These are phyloP conservation scores for Adansonia gregorii DNA, from an alignment of 441 rosid genomes.

Conservation along the genomic window DNA sequence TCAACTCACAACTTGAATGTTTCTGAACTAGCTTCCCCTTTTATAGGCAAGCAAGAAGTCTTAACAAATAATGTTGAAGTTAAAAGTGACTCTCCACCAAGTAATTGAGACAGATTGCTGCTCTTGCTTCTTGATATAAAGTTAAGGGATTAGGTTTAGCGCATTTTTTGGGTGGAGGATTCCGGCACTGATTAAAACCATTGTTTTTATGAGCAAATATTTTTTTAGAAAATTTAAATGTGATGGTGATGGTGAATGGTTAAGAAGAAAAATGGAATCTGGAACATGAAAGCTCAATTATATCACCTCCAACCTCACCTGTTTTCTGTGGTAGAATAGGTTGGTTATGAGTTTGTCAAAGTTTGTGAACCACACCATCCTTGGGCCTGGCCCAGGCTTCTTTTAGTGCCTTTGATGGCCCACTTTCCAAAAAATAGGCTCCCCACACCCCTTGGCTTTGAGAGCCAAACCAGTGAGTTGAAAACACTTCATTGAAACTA, in stretches of 20 bases:
- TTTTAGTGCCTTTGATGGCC: slow-evolving; percentile 44
- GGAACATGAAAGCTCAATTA: slow-evolving; percentile 32
- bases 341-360: slow-evolving; percentile 6
- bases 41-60: slow-evolving; percentile 37
- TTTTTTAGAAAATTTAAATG: slow-evolving; percentile 19
- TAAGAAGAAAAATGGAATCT: slow-evolving; percentile 28
- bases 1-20: slow-evolving; percentile 23
- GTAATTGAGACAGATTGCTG: slow-evolving; percentile 36
- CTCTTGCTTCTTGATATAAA: slow-evolving; percentile 27
- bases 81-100: slow-evolving; percentile 41
- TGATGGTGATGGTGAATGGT: slow-evolving; percentile 39
- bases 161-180: not conserved
- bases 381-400: slow-evolving; percentile 1
- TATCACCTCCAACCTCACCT: slow-evolving; percentile 12
- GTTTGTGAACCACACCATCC: slow-evolving; percentile 33
- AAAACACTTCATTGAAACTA: no score
- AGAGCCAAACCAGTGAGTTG: no score
- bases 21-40: slow-evolving; percentile 31
- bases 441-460: no score
- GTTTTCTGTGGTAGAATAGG: slow-evolving; percentile 30
- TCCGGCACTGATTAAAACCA: slow-evolving; percentile 12
- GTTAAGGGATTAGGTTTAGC: slow-evolving; percentile 35
- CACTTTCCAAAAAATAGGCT: slow-evolving; percentile 25
- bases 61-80: slow-evolving; percentile 25
- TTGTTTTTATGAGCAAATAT: not conserved